These are phyloP conservation scores for Neophaeococcomyces mojaviensis DNA, from an alignment of 2,329 filamentous ascomycete genomes.

Conservation along the genomic window DNA sequence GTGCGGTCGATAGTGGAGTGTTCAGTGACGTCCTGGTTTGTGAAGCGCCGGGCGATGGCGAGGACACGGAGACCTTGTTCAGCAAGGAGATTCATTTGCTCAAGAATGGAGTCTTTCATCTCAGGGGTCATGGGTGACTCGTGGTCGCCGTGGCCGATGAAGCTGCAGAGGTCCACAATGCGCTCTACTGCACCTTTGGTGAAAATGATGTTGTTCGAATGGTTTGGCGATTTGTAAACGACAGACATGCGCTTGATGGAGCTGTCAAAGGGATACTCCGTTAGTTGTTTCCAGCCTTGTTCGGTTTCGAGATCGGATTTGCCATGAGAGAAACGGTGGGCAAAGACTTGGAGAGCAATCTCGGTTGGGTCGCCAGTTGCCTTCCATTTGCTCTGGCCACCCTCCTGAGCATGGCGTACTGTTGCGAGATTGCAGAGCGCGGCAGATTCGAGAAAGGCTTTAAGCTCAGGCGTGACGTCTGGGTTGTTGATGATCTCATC, in stretches of 20 bases:
- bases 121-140: constrained; percentile 34
- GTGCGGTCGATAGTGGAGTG: constrained; percentile 37
- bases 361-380: constrained; percentile 59
- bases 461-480: constrained; percentile 39
- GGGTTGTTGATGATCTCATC: constrained; percentile 22
- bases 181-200: constrained; percentile 58
- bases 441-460: constrained; percentile 46
- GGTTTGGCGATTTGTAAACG: constrained; percentile 39
- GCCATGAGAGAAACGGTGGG: constrained; percentile 50
- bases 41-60: constrained; percentile 43
- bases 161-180: constrained; percentile 50
- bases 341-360: constrained; percentile 60
- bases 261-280: constrained; percentile 59
- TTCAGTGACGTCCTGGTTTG: constrained; percentile 19
- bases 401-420: constrained; percentile 38
- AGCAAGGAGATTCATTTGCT: constrained; percentile 51
- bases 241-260: constrained; percentile 61
- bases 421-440: constrained; percentile 50
- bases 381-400: constrained; percentile 40
- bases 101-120: constrained; percentile 40
- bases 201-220: constrained; percentile 38
- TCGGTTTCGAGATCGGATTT: constrained; percentile 35
- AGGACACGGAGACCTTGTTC: constrained; percentile 55
- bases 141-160: constrained; percentile 35
- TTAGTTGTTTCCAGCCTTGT: constrained; percentile 45